Evolutionary conservation across 768 basidiomycete species (phyloP).

Genomic region (Rhodotorula kratochvilovae): DNA sequence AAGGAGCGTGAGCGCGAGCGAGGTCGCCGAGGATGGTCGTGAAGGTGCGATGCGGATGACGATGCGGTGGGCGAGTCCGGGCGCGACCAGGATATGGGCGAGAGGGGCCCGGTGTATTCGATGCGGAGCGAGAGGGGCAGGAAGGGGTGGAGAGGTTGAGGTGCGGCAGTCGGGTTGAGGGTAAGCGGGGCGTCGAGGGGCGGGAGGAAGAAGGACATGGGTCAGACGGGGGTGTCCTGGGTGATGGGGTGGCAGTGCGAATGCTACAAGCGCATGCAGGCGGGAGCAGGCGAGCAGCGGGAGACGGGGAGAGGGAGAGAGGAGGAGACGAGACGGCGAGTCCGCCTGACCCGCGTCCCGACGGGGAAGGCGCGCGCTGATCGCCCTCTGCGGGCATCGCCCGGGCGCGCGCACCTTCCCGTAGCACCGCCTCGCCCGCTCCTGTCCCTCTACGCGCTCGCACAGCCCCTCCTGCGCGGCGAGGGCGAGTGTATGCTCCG

Average conservation of each 20-base stretch:
- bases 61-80: background rate
- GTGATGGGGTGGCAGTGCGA: background rate
- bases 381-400: too few relatives aligned
- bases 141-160: background rate
- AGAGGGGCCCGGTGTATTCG: slow-evolving; percentile 32
- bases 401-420: too few relatives aligned
- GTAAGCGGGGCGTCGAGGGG: slow-evolving; percentile 31
- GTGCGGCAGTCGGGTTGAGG: slow-evolving; percentile 28
- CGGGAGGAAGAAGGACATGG: slow-evolving; percentile 6
- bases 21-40: slow-evolving; percentile 5
- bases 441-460: too few relatives aligned
- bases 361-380: too few relatives aligned
- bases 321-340: background rate
- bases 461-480: too few relatives aligned
- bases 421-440: too few relatives aligned
- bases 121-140: slow-evolving; percentile 23
- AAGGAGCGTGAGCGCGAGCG: slow-evolving; percentile 3
- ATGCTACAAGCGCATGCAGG: background rate
- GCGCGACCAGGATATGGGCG: slow-evolving; percentile 9
- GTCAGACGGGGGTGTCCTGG: background rate
- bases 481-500: too few relatives aligned
- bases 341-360: too few relatives aligned
- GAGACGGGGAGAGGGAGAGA: background rate
- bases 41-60: background rate
- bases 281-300: background rate